Base-by-base conservation (phyloP, 495 filamentous ascomycete genomes). In the Mytilinidion resinicola region DNA sequence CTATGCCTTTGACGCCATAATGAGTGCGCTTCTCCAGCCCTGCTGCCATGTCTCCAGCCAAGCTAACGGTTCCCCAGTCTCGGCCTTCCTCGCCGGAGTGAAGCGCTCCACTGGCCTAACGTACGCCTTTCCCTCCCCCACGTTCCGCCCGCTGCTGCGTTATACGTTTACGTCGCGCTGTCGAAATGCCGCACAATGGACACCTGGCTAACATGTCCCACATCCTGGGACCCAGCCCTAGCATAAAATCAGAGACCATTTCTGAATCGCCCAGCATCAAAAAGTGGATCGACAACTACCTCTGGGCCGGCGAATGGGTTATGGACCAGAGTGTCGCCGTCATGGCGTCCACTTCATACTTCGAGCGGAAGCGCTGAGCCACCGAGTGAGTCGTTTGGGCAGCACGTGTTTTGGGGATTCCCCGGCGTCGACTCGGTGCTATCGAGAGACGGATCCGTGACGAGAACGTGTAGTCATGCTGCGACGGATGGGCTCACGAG, bases 241-340 rank as follows among this genome's bases (percentile, higher is more conserved):
- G 95, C 77, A 78, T 98, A 72, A 85, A 89, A 72, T 84, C 85
- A 63, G 95, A 97, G 63, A 82, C 86, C 64, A 80, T 97, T 61
- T 80, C 87, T 60, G 89, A 95, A 42, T 91, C 83, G 71, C 88
- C 89, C 73, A 86, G 92, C 55, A 68, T 96, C 65, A 87, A 89
- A 71, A 86, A 85, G 66, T 96, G 90, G 87, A 81, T 98, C 64
- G 89, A 92, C 67, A 96, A 85, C 70, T 98, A 98, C 75, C 85
- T 98, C 57, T 89, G 89, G 51, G 84, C 97, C 43, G 93, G 93
- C 69, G 93, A 98, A 74, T 95, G 89, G 89, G 87, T 96, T 53
- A 92, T 98, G 91, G 93, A 98, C 69, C 87, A 92, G 75, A 93
- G 90, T 5, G 90, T 96, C 30, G 91, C 91, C 30, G 78, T 96